Evolutionary conservation across 768 basidiomycete genomes (phyloP).

Genomic region (Pleurotus djamor): DNA sequence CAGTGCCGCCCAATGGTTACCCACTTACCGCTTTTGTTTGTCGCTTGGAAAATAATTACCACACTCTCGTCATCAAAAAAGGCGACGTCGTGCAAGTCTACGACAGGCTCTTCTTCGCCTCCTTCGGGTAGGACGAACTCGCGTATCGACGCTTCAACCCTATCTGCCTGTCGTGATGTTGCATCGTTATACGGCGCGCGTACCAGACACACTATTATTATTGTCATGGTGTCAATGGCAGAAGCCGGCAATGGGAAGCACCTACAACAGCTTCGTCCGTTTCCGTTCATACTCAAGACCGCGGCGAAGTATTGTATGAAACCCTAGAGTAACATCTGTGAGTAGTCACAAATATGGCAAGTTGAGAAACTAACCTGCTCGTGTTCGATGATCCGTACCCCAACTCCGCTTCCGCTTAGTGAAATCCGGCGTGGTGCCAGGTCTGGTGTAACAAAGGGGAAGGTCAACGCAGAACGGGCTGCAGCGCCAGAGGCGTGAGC

Average conservation of each 20-base stretch:
- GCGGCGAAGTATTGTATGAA: slow-evolving; percentile 53
- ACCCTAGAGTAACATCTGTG: slow-evolving; percentile 31
- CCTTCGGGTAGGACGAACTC: slow-evolving; percentile 49
- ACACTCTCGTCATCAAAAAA: slow-evolving; percentile 79
- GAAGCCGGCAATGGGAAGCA: slow-evolving; percentile 18
- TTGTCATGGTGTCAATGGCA: slow-evolving; percentile 19
- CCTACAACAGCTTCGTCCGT: slow-evolving; percentile 46
- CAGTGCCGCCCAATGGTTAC: slow-evolving; percentile 18
- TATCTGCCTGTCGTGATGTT: slow-evolving; percentile 31
- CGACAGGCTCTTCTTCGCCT: slow-evolving; percentile 26
- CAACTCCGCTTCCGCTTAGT: slow-evolving; percentile 36
- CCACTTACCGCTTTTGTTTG: slow-evolving; percentile 46
- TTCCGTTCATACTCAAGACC: slow-evolving; percentile 37
- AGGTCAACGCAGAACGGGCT: slow-evolving; percentile 51
- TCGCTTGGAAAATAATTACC: slow-evolving; percentile 60
- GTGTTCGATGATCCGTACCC: slow-evolving; percentile 49
- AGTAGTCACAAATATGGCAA: slow-evolving; percentile 19
- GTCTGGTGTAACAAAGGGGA: too few species aligned
- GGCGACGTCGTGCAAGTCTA: slow-evolving; percentile 60
- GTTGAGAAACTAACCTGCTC: slow-evolving; percentile 43
- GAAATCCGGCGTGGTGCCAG: slow-evolving; percentile 16
- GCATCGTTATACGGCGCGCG: slow-evolving; percentile 48
- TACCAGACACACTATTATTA: slow-evolving; percentile 50
- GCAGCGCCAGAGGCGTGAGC: slow-evolving; percentile 59
- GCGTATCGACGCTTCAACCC: slow-evolving; percentile 50